Evolutionary conservation across 306 rosid genomes (phyloP), one percentile per base, ranked within the genome.

Genomic region (Nissolia schottii): DNA sequence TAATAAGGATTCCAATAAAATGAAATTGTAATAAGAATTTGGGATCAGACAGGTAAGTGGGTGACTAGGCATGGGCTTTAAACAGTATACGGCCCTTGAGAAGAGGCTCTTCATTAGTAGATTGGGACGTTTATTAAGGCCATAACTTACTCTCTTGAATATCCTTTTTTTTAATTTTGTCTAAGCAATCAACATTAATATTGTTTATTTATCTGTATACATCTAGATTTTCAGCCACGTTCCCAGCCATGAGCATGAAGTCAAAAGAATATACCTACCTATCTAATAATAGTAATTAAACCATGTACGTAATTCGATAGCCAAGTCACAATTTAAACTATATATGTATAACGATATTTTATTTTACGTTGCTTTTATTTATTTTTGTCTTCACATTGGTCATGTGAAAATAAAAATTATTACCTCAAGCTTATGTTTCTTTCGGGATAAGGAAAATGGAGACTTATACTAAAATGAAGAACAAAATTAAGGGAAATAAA

Each of bases 81-180:
- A 51, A 56, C 31, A 40, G 3, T 15, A 27, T 53, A 25, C 10
- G 65, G 54, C 76, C 29, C 56, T 40, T 71, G 56, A 71, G 57
- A 56, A 40, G 54, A 71, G 57, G 76, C 76, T 71, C 22, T 71
- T 56, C 45, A 0, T 10, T 40, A 38, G 43, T 25, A 56, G 20
- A 56, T 55, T 40, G 57, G 76, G 76, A 27, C 76, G 59, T 56
- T 40, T 40, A 53, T 19, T 1, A 2, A 57, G 40, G 66, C 14
- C 29, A 24, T 20, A 38, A 20, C 40, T 20, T 24, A 20, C 40
- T 37, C 29, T 29, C 28, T 20, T 50, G n/a, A 51, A 37, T 24
- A 1, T 55, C 31, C 20, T 11, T 56, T 37, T n/a, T 15, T 25
- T 45, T 0, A 45, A n/a, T 16, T 3, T 45, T 0, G 15, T 45